Percentiles rank a stretch among this genome's conserved stretches.
Evolutionary conservation across 2,329 filamentous ascomycete species (phyloP).

Genomic region (Stagonosporopsis rhizophila): DNA sequence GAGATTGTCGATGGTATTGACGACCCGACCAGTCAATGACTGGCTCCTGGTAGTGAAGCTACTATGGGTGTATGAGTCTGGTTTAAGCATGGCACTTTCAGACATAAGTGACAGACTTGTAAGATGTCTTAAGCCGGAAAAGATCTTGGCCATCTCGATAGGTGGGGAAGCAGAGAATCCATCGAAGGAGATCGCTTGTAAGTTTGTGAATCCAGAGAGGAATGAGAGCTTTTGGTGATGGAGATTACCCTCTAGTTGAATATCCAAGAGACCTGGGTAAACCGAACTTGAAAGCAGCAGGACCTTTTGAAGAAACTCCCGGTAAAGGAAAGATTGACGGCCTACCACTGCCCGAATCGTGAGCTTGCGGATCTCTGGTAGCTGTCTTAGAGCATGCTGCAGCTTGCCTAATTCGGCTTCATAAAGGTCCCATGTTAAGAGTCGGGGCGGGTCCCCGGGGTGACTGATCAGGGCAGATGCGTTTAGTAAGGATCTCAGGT

Average conservation of each 20-base stretch:
- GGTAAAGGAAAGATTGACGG: slow-evolving; percentile 37
- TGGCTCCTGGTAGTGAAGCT: slow-evolving; percentile 24
- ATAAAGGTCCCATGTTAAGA: slow-evolving; percentile 38
- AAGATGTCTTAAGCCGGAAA: slow-evolving; percentile 29
- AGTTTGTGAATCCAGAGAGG: slow-evolving; percentile 18
- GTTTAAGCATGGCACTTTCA: slow-evolving; percentile 22
- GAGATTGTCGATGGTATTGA: slow-evolving; percentile 27
- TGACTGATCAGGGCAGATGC: slow-evolving; percentile 4
- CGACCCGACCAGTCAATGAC: slow-evolving; percentile 25
- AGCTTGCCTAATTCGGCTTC: slow-evolving; percentile 31
- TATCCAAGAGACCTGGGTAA: slow-evolving; percentile 25
- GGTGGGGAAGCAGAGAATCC: slow-evolving; percentile 33
- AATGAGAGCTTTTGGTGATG: slow-evolving; percentile 33
- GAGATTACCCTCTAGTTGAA: slow-evolving; percentile 37
- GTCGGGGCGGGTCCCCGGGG: slow-evolving; percentile 10
- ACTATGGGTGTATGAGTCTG: slow-evolving; percentile 16
- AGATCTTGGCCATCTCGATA: slow-evolving; percentile 25
- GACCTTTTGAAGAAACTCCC: slow-evolving; percentile 30
- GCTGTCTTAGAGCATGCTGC: slow-evolving; percentile 17
- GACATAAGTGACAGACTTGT: slow-evolving; percentile 33
- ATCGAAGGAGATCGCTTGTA: slow-evolving; percentile 37
- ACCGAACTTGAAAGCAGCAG: slow-evolving; percentile 22
- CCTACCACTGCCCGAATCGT: slow-evolving; percentile 26
- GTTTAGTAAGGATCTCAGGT: slow-evolving; percentile 33
- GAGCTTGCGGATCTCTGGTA: slow-evolving; percentile 31